Conservation (phyloP, 371 early-diverging fungal species). For the Apophysomyces sp. region DNA sequence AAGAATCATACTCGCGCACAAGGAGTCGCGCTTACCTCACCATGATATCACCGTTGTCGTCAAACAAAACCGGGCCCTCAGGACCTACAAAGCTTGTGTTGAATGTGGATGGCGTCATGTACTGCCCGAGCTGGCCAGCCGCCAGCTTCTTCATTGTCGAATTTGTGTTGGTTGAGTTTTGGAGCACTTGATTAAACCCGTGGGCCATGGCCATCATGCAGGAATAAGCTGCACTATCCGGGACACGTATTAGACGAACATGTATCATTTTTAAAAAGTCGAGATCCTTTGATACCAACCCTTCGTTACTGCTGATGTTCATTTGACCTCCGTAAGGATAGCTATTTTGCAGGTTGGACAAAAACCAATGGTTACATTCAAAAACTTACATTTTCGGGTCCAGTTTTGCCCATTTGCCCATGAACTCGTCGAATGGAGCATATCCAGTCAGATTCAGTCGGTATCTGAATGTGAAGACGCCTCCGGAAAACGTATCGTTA, state of each 20-base stretch:
- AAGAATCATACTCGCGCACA: no score
- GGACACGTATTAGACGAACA: background rate
- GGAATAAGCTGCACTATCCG: slow-evolving; percentile 43
- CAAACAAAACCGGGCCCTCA: slow-evolving; percentile 56
- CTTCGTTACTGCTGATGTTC: slow-evolving; percentile 34
- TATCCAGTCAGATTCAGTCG: slow-evolving; percentile 37
- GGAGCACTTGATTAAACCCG: slow-evolving; percentile 41
- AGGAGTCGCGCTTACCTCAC: slow-evolving; percentile 35
- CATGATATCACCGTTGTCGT: slow-evolving; percentile 53
- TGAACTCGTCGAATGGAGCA: slow-evolving; percentile 47
- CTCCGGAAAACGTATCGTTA: slow-evolving; percentile 43
- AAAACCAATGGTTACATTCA: background rate
- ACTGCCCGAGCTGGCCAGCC: slow-evolving; percentile 28
- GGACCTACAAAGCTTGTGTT: slow-evolving; percentile 58
- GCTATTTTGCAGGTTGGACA: slow-evolving; percentile 1
- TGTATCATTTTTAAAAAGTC: background rate
- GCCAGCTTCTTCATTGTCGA: slow-evolving; percentile 21
- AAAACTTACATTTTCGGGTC: slow-evolving; percentile 43
- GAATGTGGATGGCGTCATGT: slow-evolving; percentile 31
- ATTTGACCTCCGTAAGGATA: slow-evolving; percentile 39
- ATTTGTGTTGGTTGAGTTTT: slow-evolving; percentile 27
- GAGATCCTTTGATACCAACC: slow-evolving; percentile 11
- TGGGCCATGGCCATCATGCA: slow-evolving; percentile 56
- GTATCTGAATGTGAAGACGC: slow-evolving; percentile 35
- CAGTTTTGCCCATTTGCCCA: slow-evolving; percentile 41